Percentiles rank a stretch among this genome's conserved stretches.
These are phyloP conservation scores for Penicillium vulpinum DNA, from an alignment of 2,329 filamentous ascomycete species.

Conservation along the genomic window DNA sequence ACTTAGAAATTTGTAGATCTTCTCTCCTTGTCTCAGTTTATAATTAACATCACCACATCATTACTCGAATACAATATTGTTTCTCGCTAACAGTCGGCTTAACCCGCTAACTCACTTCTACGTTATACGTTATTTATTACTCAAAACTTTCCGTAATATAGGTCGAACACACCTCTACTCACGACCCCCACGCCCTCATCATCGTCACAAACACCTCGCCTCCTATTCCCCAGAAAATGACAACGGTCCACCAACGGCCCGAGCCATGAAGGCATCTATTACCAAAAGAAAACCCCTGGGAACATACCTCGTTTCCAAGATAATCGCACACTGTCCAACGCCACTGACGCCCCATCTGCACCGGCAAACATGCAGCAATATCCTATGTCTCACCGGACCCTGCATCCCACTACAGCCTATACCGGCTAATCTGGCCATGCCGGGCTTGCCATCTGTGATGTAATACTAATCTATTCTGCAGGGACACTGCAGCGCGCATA, in stretches of 20 bases:
- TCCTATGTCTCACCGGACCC: not conserved
- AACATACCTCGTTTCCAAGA: not conserved
- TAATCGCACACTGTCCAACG: not conserved
- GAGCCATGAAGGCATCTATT: not conserved
- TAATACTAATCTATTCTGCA: not conserved
- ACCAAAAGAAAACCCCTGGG: too few species aligned
- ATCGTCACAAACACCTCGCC: not conserved
- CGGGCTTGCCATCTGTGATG: not conserved
- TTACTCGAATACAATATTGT: too few species aligned
- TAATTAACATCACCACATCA: not conserved
- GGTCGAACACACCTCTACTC: too few species aligned
- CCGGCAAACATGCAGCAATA: not conserved
- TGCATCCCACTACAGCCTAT: not conserved
- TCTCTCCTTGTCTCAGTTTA: not conserved
- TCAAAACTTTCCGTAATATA: too few species aligned
- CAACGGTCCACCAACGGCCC: not conserved
- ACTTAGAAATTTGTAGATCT: too few species aligned
- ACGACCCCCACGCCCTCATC: not conserved
- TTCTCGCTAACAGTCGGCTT: not conserved
- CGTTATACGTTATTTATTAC: not conserved
- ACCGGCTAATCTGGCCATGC: not conserved
- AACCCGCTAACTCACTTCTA: not conserved
- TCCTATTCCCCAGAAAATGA: not conserved
- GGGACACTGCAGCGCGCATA: not conserved
- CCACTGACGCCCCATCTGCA: not conserved